phyloP scores from a whole-genome alignment of 495 filamentous ascomycete species.

The Xylaria scruposa region DNA sequence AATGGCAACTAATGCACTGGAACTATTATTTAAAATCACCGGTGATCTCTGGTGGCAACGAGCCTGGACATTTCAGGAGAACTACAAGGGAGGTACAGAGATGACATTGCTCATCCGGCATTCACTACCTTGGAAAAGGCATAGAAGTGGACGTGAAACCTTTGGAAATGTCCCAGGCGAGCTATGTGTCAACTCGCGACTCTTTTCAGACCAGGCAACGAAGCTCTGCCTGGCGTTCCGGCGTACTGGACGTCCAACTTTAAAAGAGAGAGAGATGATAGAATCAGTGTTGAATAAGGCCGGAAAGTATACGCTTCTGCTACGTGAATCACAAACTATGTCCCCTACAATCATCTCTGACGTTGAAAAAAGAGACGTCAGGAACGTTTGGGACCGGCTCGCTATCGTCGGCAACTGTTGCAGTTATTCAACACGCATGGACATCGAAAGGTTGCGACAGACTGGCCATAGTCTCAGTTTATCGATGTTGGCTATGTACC shows the following conservation, averaged over 20 bases:
- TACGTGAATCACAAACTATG: conserved; percentile 31
- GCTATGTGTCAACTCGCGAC: conserved; percentile 28
- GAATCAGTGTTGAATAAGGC: conserved; percentile 23
- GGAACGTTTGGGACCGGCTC: conserved; percentile 37
- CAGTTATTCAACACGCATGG: conserved; percentile 34
- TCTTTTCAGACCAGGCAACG: conserved; percentile 30
- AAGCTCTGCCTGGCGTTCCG: conserved; percentile 28
- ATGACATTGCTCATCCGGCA: conserved; percentile 36
- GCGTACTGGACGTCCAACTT: not conserved
- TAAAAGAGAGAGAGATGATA: not conserved
- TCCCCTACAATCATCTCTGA: conserved; percentile 33
- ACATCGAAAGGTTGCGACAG: conserved; percentile 20
- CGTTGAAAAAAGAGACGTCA: conserved; percentile 24
- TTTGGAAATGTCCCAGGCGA: conserved; percentile 32
- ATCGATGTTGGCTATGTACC: conserved; percentile 36
- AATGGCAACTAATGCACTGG: conserved; percentile 8
- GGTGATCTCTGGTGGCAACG: conserved; percentile 33
- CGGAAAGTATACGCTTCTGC: conserved; percentile 33
- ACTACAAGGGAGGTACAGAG: conserved; percentile 27
- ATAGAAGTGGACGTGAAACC: conserved; percentile 12
- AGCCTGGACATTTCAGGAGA: conserved; percentile 41
- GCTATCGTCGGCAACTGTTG: conserved; percentile 43
- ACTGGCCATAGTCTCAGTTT: conserved; percentile 32
- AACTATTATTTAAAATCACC: conserved; percentile 29
- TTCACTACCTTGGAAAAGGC: not conserved